Conservation (phyloP, 805 yeast genomes). For the Danielozyma ontarioensis region DNA sequence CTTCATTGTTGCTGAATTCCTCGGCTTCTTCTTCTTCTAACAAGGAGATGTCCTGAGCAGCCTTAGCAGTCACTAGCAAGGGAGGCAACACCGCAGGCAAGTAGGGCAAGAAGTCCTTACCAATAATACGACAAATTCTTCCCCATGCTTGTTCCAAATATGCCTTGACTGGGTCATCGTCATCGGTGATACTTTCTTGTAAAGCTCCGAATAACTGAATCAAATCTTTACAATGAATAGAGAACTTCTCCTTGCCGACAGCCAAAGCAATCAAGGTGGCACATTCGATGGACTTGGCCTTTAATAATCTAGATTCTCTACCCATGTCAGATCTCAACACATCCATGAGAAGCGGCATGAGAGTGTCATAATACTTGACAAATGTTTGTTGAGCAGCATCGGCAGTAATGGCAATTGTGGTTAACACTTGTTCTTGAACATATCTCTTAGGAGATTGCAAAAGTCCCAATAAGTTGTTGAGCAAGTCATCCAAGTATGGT, state of each 20-base stretch:
- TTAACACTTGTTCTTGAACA: conserved; percentile 94
- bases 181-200: conserved; percentile 52
- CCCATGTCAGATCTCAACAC: conserved; percentile 78
- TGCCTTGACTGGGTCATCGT: conserved; percentile 85
- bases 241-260: conserved; percentile 87
- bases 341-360: conserved; percentile 82
- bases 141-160: conserved; percentile 96
- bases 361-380: conserved; percentile 85
- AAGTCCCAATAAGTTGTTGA: conserved; percentile 67
- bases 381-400: conserved; percentile 91
- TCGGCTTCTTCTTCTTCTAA: conserved; percentile 87
- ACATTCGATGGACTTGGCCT: conserved; percentile 94
- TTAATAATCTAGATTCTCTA: conserved; percentile 69
- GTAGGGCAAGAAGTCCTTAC: conserved; percentile 79
- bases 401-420: conserved; percentile 95
- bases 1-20: conserved; percentile 76
- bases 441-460: conserved; percentile 84
- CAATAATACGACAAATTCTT: conserved; percentile 80
- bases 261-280: conserved; percentile 91
- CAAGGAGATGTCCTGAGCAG: conserved; percentile 82
- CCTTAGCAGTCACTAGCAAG: conserved; percentile 78
- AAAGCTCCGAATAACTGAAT: conserved; percentile 66
- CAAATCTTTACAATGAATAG: conserved; percentile 67
- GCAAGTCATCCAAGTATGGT: conserved; percentile 83
- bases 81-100: conserved; percentile 86